phyloP scores from a whole-genome alignment of 768 basidiomycete genomes.

The Lactarius deliciosus region DNA sequence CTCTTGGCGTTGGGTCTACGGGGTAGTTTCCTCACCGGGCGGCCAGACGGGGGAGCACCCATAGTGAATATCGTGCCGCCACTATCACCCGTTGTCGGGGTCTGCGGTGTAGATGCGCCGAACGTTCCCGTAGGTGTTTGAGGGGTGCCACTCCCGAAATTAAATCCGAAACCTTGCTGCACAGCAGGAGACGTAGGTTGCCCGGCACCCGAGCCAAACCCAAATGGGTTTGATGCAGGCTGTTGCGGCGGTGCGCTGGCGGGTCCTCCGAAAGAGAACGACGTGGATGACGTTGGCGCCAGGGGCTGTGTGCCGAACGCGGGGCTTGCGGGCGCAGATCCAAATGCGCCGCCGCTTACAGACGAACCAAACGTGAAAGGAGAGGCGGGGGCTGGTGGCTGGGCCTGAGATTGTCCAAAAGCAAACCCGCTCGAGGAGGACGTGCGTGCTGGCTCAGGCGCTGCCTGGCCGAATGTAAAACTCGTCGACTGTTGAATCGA shows the following conservation, averaged over 20 bases:
- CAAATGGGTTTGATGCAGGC: conserved; percentile 36
- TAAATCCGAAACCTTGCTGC: conserved; percentile 31
- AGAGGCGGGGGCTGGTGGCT: conserved; percentile 30
- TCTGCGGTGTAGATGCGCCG: conserved; percentile 29
- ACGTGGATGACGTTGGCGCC: conserved; percentile 19
- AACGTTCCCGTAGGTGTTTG: conserved; percentile 35
- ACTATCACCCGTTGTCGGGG: conserved; percentile 14
- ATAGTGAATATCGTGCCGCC: conserved; percentile 35
- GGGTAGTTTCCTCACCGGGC: conserved; percentile 37
- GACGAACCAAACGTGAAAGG: conserved; percentile 34
- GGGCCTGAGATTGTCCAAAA: conserved; percentile 37
- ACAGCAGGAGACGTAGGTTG: conserved; percentile 38
- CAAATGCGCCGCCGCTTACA: conserved; percentile 31
- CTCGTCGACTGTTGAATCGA: conserved; percentile 31
- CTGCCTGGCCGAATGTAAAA: conserved; percentile 29
- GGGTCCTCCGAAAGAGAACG: conserved; percentile 35
- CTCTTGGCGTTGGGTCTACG: conserved; percentile 31
- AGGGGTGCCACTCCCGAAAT: conserved; percentile 30
- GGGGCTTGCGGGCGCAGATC: conserved; percentile 31
- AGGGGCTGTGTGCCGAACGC: conserved; percentile 22
- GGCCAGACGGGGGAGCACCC: conserved; percentile 29
- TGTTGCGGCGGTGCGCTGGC: conserved; percentile 36
- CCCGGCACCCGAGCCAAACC: conserved; percentile 33
- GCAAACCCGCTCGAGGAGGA: conserved; percentile 33
- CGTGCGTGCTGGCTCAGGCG: conserved; percentile 39